A percentile compares a stretch with the other conserved stretches of the same genome.
These are phyloP conservation scores for Suillus variegatus DNA, from an alignment of 768 basidiomycete genomes.

Conservation along the genomic window DNA sequence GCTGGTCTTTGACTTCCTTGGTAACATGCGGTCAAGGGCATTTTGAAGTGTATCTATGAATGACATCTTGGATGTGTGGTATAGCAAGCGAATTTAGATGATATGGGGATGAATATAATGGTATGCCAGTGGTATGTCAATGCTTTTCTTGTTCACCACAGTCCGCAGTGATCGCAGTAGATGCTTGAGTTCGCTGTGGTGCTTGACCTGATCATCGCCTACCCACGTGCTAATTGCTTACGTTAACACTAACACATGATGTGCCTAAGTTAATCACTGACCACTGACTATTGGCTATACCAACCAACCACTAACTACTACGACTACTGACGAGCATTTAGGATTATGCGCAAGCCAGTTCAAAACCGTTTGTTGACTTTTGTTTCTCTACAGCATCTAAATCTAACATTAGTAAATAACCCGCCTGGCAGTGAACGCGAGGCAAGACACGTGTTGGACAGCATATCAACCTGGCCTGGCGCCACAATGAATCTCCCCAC, in stretches of 20 bases:
- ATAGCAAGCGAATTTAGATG: background rate
- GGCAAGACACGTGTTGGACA: slow-evolving; percentile 27
- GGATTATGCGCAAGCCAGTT: background rate
- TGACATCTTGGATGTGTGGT: slow-evolving; percentile 19
- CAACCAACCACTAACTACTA: background rate
- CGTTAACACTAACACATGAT: slow-evolving; percentile 12
- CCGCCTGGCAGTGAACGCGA: slow-evolving; percentile 28
- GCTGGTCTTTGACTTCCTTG: slow-evolving; percentile 16
- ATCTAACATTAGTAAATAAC: slow-evolving; percentile 29
- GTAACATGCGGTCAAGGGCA: slow-evolving; percentile 32
- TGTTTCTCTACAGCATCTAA: slow-evolving; percentile 16
- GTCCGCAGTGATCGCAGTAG: slow-evolving; percentile 5
- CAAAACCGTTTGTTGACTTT: background rate
- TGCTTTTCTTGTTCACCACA: slow-evolving; percentile 10
- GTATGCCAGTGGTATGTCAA: slow-evolving; percentile 9
- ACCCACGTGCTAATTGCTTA: slow-evolving; percentile 29
- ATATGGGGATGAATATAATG: background rate
- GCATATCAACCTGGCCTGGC: slow-evolving; percentile 29
- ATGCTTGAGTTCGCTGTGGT: background rate
- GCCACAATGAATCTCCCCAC: slow-evolving; percentile 15
- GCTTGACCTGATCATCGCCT: background rate
- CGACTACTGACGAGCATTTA: background rate
- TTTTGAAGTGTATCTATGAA: slow-evolving; percentile 32
- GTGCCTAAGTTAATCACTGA: background rate
- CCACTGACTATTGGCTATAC: background rate